Percentiles rank a stretch among this genome's conserved stretches.
Conservation (phyloP, 192 early-diverging fungal genomes). For the Linnemannia exigua region DNA sequence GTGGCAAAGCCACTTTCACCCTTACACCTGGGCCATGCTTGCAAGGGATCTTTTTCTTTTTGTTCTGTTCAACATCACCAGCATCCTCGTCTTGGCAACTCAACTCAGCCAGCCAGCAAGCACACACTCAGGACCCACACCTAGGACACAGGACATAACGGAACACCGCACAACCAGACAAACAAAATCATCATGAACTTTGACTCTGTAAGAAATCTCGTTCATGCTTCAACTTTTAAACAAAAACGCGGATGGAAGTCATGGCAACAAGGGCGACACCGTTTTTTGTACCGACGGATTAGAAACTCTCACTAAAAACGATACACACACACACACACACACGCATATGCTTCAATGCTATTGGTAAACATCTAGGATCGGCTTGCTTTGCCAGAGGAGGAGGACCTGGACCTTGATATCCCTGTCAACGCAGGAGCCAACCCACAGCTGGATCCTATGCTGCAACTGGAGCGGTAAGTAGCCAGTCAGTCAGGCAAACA, state of each 20-base stretch:
- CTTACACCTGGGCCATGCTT: too few species aligned
- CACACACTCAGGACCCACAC: not conserved
- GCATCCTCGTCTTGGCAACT: too few species aligned
- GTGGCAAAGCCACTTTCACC: too few species aligned
- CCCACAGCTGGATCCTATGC: constrained; percentile 28
- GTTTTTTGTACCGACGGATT: too few species aligned
- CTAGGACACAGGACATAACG: not conserved
- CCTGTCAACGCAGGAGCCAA: not conserved
- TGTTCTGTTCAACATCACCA: too few species aligned
- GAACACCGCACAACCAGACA: not conserved
- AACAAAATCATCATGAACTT: constrained; percentile 20
- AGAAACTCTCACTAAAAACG: not conserved
- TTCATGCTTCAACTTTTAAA: too few species aligned
- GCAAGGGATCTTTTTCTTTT: too few species aligned
- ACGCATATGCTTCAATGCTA: not conserved
- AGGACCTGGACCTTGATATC: constrained; percentile 37
- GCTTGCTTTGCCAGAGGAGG: constrained; percentile 33
- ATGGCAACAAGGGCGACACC: too few species aligned
- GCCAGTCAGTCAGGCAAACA: too few species aligned
- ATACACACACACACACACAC: not conserved
- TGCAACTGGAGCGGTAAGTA: constrained; percentile 45
- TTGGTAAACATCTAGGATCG: constrained; percentile 15
- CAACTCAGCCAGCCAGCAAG: too few species aligned
- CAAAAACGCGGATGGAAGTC: too few species aligned
- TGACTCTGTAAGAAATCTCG: constrained; percentile 27